Percentiles rank a stretch among this genome's conserved stretches.
These are phyloP conservation scores for Suhomyces bribrorum DNA, from an alignment of 1,139 yeast species.

Conservation along the genomic window DNA sequence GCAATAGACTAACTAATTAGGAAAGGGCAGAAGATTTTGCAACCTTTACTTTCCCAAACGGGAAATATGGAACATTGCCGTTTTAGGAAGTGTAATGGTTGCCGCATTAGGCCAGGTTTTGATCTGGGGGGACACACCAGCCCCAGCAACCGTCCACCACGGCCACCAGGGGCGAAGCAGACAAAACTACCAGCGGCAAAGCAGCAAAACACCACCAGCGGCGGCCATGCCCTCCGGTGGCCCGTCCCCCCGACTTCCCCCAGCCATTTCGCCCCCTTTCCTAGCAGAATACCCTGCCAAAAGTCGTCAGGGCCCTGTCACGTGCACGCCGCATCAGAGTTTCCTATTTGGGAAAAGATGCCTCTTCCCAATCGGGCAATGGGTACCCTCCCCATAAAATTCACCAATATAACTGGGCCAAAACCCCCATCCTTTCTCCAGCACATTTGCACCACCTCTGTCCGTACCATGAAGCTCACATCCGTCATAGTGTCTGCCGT, in stretches of 20 bases:
- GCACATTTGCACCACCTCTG: background rate
- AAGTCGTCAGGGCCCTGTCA: too few species aligned
- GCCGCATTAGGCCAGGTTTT: slow-evolving; percentile 14
- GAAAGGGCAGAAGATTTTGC: slow-evolving; percentile 4
- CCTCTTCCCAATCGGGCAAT: slow-evolving; percentile 11
- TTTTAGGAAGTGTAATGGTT: slow-evolving; percentile 9
- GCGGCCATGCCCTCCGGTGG: too few species aligned
- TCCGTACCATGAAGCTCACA: background rate
- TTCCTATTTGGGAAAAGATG: slow-evolving; percentile 12
- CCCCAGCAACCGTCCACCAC: too few species aligned
- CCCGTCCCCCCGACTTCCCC: slow-evolving; percentile 2
- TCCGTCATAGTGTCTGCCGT: slow-evolving; percentile 1
- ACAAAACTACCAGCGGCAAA: too few species aligned
- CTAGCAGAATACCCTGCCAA: too few species aligned
- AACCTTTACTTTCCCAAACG: slow-evolving; percentile 1
- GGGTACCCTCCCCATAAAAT: background rate
- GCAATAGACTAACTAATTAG: slow-evolving; percentile 2
- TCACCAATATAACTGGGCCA: slow-evolving; percentile 3
- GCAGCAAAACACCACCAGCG: background rate
- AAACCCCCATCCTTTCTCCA: slow-evolving; percentile 5
- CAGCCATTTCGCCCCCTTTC: slow-evolving; percentile 3
- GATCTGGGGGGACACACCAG: background rate
- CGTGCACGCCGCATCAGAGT: background rate
- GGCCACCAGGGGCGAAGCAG: too few species aligned
- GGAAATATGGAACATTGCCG: slow-evolving; percentile 2